Evolutionary conservation across 306 rosid species (phyloP).

Genomic region (Inga laurina): DNA sequence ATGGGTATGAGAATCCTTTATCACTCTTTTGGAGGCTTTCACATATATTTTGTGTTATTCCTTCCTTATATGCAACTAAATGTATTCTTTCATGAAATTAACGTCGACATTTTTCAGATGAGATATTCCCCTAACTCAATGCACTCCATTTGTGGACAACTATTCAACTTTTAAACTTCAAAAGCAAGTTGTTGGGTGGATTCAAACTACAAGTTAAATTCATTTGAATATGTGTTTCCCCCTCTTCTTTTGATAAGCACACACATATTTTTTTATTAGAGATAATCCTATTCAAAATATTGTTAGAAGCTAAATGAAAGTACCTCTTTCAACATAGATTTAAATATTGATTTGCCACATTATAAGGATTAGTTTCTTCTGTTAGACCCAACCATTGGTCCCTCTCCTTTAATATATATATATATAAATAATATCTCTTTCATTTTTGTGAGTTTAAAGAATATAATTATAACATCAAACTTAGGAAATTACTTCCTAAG

Average conservation of each 20-base stretch:
- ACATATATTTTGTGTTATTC: slow-evolving; percentile 43
- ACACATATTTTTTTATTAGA: no score
- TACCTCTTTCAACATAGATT: no score
- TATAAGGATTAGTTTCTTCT: no score
- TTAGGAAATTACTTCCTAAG: no score
- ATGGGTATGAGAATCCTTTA: slow-evolving; percentile 52
- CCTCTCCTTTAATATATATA: no score
- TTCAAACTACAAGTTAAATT: slow-evolving; percentile 56
- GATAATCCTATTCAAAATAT: no score
- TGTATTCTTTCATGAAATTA: slow-evolving; percentile 52
- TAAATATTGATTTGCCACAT: no score
- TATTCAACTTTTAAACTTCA: slow-evolving; percentile 73
- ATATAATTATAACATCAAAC: no score
- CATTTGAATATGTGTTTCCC: slow-evolving; percentile 75
- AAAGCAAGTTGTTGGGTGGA: slow-evolving; percentile 66
- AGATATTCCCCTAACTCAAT: slow-evolving; percentile 60
- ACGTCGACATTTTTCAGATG: slow-evolving; percentile 57
- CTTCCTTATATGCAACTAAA: slow-evolving; percentile 56
- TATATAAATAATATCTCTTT: no score
- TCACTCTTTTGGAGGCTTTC: slow-evolving; percentile 49
- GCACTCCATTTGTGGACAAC: slow-evolving; percentile 71
- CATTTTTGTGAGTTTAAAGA: no score
- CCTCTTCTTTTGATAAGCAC: not conserved
- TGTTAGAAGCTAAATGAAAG: no score
- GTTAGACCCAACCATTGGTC: no score